Base-by-base conservation (phyloP, 768 basidiomycete genomes). In the Artomyces pyxidatus region DNA sequence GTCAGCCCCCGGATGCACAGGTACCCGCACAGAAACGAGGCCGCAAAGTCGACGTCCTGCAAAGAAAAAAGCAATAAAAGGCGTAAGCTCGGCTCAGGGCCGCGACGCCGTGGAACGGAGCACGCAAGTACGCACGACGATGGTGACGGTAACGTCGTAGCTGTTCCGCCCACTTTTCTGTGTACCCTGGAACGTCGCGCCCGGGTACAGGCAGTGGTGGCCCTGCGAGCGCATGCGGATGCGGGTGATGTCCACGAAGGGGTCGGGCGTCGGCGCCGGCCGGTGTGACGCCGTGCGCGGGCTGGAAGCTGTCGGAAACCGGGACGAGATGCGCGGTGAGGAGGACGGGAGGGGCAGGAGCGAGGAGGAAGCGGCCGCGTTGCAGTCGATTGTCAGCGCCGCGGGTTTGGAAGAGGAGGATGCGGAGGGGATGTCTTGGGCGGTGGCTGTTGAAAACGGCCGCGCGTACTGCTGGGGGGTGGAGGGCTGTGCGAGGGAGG, bases 141-240 rank as follows among this genome's bases (percentile, higher is more conserved):
- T 87, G 49, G 85, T 86, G 49, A 98, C 91, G 59, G 81, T 85
- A 37, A 97, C 95, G 54, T 95, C 90, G 72, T 97, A 97, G 61
- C 85, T 88, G 63, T 88, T 94, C 57, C 91, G 77, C 3, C 94
- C 95, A 54, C 85, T 88, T 70, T 92, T 91, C 69, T 98, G 95
- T 0, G 89, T 92, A 3, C 95, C 95, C 51, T 81, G 75, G 65
- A 94, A 98, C 14, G 78, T 74, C 35, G 90, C 85, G 3, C 95
- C 95, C 26, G 94, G 86, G 66, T 93, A 89, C 9, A 90, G 73
- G 63, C 85, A 88, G 56, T 85, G 80, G 61, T 86, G 84, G 11
- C 75, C 77, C 55, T 80, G 80, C 17, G 83, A 75, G 42, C 83
- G 78, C 30, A 88, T 76, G 35, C 87, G 83, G 42, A 90, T 65